These are phyloP conservation scores for Nowakowskiella sp. DNA, from an alignment of 192 early-diverging fungal genomes.

Conservation along the genomic window DNA sequence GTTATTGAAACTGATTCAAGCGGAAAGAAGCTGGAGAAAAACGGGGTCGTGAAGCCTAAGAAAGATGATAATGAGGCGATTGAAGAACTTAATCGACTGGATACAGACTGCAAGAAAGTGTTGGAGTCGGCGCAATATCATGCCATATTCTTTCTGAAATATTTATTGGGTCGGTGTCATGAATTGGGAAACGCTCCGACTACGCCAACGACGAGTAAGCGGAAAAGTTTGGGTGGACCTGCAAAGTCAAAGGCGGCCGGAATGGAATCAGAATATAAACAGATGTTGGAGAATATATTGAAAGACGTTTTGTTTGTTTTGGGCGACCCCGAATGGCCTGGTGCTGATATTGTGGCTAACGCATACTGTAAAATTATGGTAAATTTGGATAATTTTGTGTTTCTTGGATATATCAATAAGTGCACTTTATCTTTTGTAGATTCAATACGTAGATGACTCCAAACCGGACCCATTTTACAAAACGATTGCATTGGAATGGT, in stretches of 20 bases:
- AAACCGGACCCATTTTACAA: constrained; percentile 16
- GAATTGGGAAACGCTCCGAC: constrained; percentile 29
- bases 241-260: constrained; percentile 6
- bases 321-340: constrained; percentile 86
- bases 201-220: neutral
- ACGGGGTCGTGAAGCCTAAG: neutral
- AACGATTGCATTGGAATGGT: constrained; percentile 24
- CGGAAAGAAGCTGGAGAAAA: neutral
- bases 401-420: neutral
- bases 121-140: constrained; percentile 9
- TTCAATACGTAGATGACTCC: constrained; percentile 21
- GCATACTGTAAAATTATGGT: constrained; percentile 65
- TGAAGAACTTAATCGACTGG: neutral
- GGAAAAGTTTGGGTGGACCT: neutral
- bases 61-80: neutral
- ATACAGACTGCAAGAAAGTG: neutral
- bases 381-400: neutral
- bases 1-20: neutral
- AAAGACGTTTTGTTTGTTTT: constrained; percentile 63
- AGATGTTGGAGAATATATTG: constrained; percentile 61
- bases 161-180: constrained; percentile 31
- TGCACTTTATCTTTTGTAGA: constrained; percentile 7
- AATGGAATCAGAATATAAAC: constrained; percentile 65
- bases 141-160: constrained; percentile 22
- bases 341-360: constrained; percentile 62